Base-by-base conservation (phyloP, 352 stramenopile species). In the Phytophthora cryptogea region DNA sequence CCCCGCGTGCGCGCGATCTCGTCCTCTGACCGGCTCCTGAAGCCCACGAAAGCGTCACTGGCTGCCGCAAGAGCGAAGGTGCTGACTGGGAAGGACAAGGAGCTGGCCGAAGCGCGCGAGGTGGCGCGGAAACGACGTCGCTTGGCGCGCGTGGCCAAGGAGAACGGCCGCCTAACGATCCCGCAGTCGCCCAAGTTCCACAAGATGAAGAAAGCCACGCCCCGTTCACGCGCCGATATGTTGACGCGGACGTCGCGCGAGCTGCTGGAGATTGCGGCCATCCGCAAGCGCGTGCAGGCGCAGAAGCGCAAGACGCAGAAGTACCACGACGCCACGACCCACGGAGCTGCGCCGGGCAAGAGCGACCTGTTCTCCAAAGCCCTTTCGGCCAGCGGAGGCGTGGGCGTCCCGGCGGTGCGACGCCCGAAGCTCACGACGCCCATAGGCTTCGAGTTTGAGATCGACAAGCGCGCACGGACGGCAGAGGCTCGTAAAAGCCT, bases 221-320 rank as follows among this genome's bases (percentile, higher is more conserved):
- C 63, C 36, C 75, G 73, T 5, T 66, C 68, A 16, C 52, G 60
- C 13, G 66, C 70, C 2, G 51, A 72, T 28, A 72, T 76, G 67
- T 64, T 92, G 27, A 92, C 80, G 20, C 69, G 68, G 49, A 92
- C 83, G 47, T 90, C 83, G n/a, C 76, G 80, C 42, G 83, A 92
- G 54, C 39, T 92, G 40, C 65, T 80, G 52, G 83, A 92, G 67
- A 92, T 92, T 51, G 74, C 73, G 4, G 80, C 83, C 33, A 77
- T 92, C 47, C 72, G 73, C 55, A 82, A 84, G 46, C 79, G 80
- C 42, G 68, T 92, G 2, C 53, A 69, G 20, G 66, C 70, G 17
- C 81, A 76, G 63, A 82, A 82, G 27, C 74, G 70, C 27, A 85
- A 84, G 45, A 87, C 80, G 48, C 68, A 79, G 35, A 76, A 79